Conservation (phyloP, 2,329 filamentous ascomycete species). For the Aspergillus jensenii region DNA sequence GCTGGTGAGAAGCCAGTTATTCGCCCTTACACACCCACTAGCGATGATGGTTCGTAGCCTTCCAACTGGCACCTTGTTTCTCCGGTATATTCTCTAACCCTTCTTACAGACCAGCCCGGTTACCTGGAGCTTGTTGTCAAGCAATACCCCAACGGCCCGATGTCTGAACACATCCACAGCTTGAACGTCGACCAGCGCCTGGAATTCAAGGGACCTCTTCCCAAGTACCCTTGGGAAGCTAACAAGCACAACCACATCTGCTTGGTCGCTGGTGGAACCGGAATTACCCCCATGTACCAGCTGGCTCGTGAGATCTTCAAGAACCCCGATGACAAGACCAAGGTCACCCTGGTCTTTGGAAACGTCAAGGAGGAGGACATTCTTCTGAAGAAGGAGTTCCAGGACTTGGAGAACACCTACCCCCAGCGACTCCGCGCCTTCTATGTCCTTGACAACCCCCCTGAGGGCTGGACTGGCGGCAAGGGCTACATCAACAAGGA, state of each 20-base stretch:
- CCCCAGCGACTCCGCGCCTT: constrained; percentile 94
- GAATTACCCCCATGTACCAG: constrained; percentile 98
- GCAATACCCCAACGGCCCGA: constrained; percentile 83
- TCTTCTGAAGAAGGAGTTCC: constrained; percentile 79
- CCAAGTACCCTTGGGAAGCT: constrained; percentile 83
- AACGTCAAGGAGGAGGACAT: constrained; percentile 91
- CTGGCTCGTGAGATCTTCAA: constrained; percentile 88
- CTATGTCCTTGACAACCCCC: constrained; percentile 85
- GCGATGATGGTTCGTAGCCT: constrained; percentile 66
- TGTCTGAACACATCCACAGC: constrained; percentile 85
- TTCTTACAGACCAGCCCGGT: constrained; percentile 65
- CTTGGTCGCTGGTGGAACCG: constrained; percentile 84
- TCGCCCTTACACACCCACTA: constrained; percentile 89
- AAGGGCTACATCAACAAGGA: constrained; percentile 87
- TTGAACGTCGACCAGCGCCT: constrained; percentile 80
- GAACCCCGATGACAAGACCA: constrained; percentile 95
- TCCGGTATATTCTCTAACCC: background rate
- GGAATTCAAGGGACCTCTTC: constrained; percentile 91
- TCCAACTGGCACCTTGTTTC: background rate
- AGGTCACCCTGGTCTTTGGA: constrained; percentile 92
- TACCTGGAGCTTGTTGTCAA: constrained; percentile 89
- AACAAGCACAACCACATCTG: constrained; percentile 86
- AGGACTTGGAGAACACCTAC: constrained; percentile 89
- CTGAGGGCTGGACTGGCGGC: constrained; percentile 71
- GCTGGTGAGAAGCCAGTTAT: constrained; percentile 83